Base-by-base conservation (phyloP, 2,329 filamentous ascomycete genomes). In the Aspergillus sp. region DNA sequence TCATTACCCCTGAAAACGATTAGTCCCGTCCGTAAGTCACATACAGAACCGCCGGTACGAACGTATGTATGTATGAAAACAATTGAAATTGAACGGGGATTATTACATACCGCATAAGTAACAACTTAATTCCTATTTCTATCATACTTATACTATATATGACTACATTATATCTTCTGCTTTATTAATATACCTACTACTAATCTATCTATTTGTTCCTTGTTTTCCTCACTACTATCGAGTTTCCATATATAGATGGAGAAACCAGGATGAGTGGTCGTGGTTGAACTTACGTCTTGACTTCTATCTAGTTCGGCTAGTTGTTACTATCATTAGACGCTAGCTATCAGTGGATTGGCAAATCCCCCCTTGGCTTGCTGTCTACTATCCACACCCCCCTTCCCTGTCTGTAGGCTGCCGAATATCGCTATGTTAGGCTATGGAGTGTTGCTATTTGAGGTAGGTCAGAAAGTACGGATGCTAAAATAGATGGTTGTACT, bases 321-420 rank as follows among this genome's bases (percentile, higher is more conserved):
- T 54, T 54, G 51, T 41, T 54, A 54, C 36, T 54, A 54, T 54
- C 51, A 54, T 42, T 54, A 41, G 36, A 50, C 47, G 13, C 47
- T 30, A 50, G 13, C 47, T 30, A 50, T 32, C 47, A 25, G 32
- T 21, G 23, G 39, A 15, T 36, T 36, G 11, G 30, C 25, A 47
- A 23, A 23, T 25, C 23, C 47, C 39, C 30, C 19, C 36, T 53
- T 25, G 32, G 21, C 41, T 21, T 44, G 41, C 41, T 44, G 19
- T 21, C 41, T 21, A 8, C 4, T 5, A 25, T 25, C 23, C 23
- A 25, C 41, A 19, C 41, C 19, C 41, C 41, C 17, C 17, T n/a
- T 19, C 39, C 39, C 39, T 19, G n/a, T 15, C 17, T 42, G 39
- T 17, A 42, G 8, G 39, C 19, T 44, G 19, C 41, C 13, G 41